Conservation (phyloP, 2,329 filamentous ascomycete genomes). For the Cladobotryum protrusum region DNA sequence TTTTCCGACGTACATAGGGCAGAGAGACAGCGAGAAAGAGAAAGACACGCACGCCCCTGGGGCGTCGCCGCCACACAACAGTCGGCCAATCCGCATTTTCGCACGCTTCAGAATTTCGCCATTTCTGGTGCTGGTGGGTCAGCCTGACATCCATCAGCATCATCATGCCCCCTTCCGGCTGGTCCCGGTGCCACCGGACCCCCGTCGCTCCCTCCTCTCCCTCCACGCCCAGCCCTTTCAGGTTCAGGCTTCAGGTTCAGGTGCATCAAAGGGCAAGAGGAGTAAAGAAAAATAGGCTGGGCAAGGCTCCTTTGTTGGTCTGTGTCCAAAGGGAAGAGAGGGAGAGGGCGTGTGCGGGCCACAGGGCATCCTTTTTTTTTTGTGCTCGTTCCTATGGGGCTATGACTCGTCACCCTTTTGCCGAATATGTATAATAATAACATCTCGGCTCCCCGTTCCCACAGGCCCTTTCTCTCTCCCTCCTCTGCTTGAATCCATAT, state of each 20-base stretch:
- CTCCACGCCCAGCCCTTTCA: too few species aligned
- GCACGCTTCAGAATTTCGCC: neutral
- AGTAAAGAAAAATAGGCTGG: neutral
- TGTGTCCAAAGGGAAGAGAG: too few species aligned
- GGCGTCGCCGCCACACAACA: neutral
- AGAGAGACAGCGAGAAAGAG: too few species aligned
- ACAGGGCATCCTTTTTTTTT: too few species aligned
- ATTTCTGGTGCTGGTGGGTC: constrained; percentile 4
- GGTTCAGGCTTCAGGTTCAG: neutral
- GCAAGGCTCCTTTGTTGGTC: neutral
- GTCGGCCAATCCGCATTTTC: neutral
- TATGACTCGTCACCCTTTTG: too few species aligned
- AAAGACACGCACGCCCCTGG: too few species aligned
- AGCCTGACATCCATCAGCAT: constrained; percentile 11
- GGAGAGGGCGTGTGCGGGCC: too few species aligned
- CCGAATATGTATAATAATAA: too few species aligned
- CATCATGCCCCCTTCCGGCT: constrained; percentile 11
- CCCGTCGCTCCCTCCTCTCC: neutral
- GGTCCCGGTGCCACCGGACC: constrained; percentile 11
- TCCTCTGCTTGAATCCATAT: neutral
- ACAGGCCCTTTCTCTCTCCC: neutral
- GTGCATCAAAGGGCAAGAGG: neutral
- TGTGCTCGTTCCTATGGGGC: too few species aligned
- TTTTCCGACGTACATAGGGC: too few species aligned
- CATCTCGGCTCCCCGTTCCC: neutral